These are phyloP conservation scores for Cryptococcus depauperatus DNA, from an alignment of 1,284 basidiomycete genomes.

Conservation along the genomic window DNA sequence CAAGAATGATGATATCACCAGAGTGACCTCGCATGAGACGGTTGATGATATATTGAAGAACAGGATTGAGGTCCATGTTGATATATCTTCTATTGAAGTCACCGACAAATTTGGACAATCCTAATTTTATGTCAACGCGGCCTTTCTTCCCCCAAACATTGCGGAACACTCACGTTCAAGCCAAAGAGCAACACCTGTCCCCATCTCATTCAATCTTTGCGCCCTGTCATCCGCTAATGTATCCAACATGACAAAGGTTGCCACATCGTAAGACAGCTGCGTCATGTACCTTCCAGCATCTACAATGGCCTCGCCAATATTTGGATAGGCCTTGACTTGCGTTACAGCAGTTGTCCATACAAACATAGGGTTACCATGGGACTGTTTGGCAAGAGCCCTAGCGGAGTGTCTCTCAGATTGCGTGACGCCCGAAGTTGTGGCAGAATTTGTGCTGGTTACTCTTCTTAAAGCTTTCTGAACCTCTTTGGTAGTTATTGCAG, in stretches of 20 bases:
- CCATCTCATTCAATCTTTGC: slow-evolving; percentile 81
- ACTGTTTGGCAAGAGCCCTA: slow-evolving; percentile 84
- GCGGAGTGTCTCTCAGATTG: slow-evolving; percentile 47
- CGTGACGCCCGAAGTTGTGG: slow-evolving; percentile 12
- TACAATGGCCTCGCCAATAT: slow-evolving; percentile 81
- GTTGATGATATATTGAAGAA: slow-evolving; percentile 85
- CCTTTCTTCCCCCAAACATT: neutral
- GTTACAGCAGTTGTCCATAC: slow-evolving; percentile 84
- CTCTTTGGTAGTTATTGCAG: slow-evolving; percentile 45
- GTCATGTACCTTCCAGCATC: slow-evolving; percentile 85
- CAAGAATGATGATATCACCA: slow-evolving; percentile 82
- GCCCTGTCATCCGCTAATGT: slow-evolving; percentile 78
- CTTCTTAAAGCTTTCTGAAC: slow-evolving; percentile 47
- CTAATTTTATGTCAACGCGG: slow-evolving; percentile 43
- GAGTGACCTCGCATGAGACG: slow-evolving; percentile 75
- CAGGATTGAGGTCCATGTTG: slow-evolving; percentile 68
- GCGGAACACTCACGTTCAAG: slow-evolving; percentile 66
- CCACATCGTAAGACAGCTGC: slow-evolving; percentile 86
- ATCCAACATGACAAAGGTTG: slow-evolving; percentile 81
- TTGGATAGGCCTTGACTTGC: slow-evolving; percentile 96
- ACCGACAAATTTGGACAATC: slow-evolving; percentile 84
- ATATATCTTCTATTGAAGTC: slow-evolving; percentile 78
- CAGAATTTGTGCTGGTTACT: slow-evolving; percentile 33
- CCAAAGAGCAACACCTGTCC: slow-evolving; percentile 87
- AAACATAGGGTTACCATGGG: slow-evolving; percentile 86